Conservation (phyloP, 176 grass and related monocot species). For the Rhipidocladum racemiflorum region DNA sequence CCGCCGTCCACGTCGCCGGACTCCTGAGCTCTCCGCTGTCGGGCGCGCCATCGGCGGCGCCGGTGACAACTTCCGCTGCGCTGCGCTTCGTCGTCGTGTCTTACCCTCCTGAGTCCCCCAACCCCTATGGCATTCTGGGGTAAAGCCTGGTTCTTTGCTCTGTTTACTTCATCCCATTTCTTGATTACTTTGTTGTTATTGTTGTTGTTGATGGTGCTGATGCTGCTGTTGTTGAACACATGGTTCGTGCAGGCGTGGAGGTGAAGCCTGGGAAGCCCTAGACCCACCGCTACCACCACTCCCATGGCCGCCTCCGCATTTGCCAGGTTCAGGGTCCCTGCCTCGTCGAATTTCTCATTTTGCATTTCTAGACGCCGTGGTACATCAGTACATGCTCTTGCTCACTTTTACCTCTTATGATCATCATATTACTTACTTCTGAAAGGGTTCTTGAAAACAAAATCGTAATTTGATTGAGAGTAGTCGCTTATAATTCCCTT, state of each 20-base stretch:
- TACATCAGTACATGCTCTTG: no score
- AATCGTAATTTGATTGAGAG: not conserved
- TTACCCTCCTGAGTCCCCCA: not conserved
- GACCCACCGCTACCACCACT: constrained; percentile 53
- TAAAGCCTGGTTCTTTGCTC: constrained; percentile 19
- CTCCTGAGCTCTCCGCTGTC: not conserved
- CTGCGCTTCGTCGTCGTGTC: not conserved
- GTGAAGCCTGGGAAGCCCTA: constrained; percentile 83
- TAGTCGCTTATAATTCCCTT: not conserved
- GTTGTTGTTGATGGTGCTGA: not conserved
- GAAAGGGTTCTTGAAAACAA: not conserved
- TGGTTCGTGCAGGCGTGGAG: constrained; percentile 60
- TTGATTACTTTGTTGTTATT: not conserved
- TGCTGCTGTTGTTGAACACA: not conserved
- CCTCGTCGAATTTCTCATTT: not conserved
- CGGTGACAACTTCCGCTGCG: not conserved
- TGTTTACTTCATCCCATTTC: not conserved
- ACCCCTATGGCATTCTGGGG: constrained; percentile 73
- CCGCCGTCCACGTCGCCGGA: not conserved
- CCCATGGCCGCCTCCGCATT: constrained; percentile 76
- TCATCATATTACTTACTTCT: not conserved
- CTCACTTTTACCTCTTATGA: not conserved
- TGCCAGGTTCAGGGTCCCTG: constrained; percentile 48
- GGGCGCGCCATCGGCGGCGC: not conserved
- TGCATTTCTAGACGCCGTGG: not conserved